Evolutionary conservation across 1,139 yeast genomes (phyloP).

Genomic region (Hanseniaspora uvarum): DNA sequence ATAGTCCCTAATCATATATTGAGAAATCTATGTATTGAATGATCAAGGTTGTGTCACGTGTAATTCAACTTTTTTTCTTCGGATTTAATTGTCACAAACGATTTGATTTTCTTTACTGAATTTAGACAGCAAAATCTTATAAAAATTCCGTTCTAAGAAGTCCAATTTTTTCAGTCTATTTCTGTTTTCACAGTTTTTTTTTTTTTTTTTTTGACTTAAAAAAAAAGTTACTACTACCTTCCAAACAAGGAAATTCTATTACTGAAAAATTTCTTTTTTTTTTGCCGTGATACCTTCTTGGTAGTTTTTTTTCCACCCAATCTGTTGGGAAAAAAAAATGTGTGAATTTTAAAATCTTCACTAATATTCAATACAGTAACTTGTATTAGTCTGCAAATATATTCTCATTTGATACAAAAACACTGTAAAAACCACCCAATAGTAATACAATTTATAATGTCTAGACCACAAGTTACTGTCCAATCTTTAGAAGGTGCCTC

Average conservation of each 20-base stretch:
- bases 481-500: constrained; percentile 81
- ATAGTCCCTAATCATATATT: background rate
- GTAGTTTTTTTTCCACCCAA: background rate
- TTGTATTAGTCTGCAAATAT: background rate
- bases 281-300: background rate
- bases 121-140: background rate
- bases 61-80: background rate
- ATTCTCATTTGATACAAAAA: background rate
- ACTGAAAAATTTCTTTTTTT: background rate
- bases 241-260: background rate
- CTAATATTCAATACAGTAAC: background rate
- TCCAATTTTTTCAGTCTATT: background rate
- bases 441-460: constrained; percentile 36
- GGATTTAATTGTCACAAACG: background rate
- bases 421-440: constrained; percentile 15
- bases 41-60: too few relatives aligned
- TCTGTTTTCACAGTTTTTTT: too few relatives aligned
- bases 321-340: too few relatives aligned
- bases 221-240: background rate
- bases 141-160: background rate
- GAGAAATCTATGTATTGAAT: too few relatives aligned
- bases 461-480: constrained; percentile 97
- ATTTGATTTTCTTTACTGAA: too few relatives aligned
- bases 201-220: background rate
- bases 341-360: too few relatives aligned